These are phyloP conservation scores for Ustilago curta DNA, from an alignment of 1,284 basidiomycete species.

Conservation along the genomic window DNA sequence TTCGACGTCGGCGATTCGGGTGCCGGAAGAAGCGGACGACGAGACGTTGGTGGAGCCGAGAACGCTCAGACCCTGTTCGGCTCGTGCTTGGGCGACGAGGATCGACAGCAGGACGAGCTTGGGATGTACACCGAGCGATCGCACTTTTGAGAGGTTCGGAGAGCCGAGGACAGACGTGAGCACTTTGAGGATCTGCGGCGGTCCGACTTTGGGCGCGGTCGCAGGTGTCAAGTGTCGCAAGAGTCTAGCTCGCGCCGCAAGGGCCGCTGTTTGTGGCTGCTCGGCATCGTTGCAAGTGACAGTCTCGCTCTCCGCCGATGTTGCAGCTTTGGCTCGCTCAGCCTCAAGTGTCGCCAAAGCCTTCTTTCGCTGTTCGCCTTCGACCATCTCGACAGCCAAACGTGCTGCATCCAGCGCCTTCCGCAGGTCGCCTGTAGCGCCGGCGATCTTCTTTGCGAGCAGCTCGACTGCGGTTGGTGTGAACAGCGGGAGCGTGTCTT, in stretches of 20 bases:
- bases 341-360: conserved; percentile 34
- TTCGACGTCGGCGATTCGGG: conserved; percentile 59
- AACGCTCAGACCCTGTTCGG: conserved; percentile 32
- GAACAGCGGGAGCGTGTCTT: conserved; percentile 63
- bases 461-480: conserved; percentile 69
- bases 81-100: conserved; percentile 53
- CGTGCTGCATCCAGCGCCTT: conserved; percentile 70
- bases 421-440: conserved; percentile 70
- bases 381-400: conserved; percentile 68
- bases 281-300: conserved; percentile 1
- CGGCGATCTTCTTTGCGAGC: conserved; percentile 70
- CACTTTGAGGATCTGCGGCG: conserved; percentile 65
- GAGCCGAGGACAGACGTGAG: conserved; percentile 64
- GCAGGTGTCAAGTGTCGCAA: conserved; percentile 50
- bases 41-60: conserved; percentile 27
- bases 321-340: conserved; percentile 11
- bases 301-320: conserved; percentile 4
- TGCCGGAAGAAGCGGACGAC: neutral
- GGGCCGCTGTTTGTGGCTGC: conserved; percentile 2
- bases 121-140: conserved; percentile 61
- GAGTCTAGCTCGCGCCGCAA: conserved; percentile 25
- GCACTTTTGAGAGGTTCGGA: conserved; percentile 60
- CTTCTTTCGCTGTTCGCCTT: conserved; percentile 59
- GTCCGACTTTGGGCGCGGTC: conserved; percentile 61
- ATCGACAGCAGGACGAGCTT: conserved; percentile 64